A percentile compares a stretch with the other conserved stretches of the same genome.
Conservation (phyloP, 108 stramenopile genomes). For the Cyclotella distinguenda region DNA sequence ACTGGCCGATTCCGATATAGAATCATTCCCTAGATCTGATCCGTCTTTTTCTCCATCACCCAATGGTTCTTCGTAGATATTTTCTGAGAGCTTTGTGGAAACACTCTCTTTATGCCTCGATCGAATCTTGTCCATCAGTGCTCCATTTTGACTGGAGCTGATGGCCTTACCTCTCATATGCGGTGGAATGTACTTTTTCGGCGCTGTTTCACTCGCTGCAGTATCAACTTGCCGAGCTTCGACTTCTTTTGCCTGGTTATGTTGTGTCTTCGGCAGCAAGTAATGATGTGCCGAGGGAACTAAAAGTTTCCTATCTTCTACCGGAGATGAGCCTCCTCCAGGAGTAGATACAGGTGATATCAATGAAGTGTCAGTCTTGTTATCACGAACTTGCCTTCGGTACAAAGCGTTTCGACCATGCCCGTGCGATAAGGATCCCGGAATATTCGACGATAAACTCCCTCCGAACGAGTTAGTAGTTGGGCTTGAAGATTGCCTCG, state of each 20-base stretch:
- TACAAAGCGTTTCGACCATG: conserved; percentile 55
- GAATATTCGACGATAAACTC: conserved; percentile 12
- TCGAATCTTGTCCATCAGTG: not conserved
- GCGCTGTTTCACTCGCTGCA: conserved; percentile 1
- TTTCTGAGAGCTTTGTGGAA: not conserved
- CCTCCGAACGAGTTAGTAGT: conserved; percentile 30
- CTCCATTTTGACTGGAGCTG: not conserved
- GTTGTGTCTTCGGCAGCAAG: conserved; percentile 10
- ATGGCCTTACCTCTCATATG: conserved; percentile 13
- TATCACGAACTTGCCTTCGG: conserved; percentile 41
- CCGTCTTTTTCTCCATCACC: conserved; percentile 12
- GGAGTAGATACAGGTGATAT: conserved; percentile 27
- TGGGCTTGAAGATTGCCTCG: conserved; percentile 30
- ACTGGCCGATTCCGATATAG: conserved; percentile 24
- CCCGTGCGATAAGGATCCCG: conserved; percentile 52
- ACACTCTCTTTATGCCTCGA: no score
- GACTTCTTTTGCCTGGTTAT: not conserved
- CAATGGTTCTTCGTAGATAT: conserved; percentile 7
- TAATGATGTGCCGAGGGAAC: conserved; percentile 14
- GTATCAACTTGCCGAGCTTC: not conserved
- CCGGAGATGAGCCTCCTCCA: conserved; percentile 38
- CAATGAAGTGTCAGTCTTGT: conserved; percentile 1
- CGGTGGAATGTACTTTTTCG: conserved; percentile 50
- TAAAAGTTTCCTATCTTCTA: conserved; percentile 7
- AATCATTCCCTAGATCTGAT: conserved; percentile 10